Percentiles rank a stretch among this genome's conserved stretches.
These are phyloP conservation scores for Oryza meridionalis DNA, from an alignment of 176 grass and related monocot genomes.

Conservation along the genomic window DNA sequence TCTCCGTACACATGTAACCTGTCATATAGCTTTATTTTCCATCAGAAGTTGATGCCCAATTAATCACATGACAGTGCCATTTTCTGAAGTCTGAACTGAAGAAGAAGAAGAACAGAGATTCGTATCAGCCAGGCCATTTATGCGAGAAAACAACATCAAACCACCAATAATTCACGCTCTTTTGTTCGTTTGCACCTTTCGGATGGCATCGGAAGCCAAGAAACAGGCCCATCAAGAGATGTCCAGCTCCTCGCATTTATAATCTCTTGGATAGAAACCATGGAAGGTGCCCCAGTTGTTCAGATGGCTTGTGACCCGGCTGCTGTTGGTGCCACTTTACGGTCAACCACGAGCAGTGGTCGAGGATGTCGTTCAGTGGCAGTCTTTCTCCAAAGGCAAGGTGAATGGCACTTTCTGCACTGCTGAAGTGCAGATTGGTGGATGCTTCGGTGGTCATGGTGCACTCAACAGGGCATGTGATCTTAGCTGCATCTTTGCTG, in stretches of 20 bases:
- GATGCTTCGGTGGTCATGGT: neutral
- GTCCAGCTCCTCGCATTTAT: constrained; percentile 14
- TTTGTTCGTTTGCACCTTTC: constrained; percentile 1
- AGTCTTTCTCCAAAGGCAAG: constrained; percentile 32
- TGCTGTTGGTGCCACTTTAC: constrained; percentile 35
- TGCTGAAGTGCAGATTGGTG: neutral
- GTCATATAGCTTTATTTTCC: neutral
- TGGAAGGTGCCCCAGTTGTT: neutral
- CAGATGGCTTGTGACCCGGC: neutral
- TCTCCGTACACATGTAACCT: neutral
- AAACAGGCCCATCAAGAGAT: constrained; percentile 6
- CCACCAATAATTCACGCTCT: constrained; percentile 1
- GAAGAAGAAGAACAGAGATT: neutral
- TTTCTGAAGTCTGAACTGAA: neutral
- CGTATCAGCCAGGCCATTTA: neutral
- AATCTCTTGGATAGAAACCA: neutral
- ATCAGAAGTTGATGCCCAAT: neutral
- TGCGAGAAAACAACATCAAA: neutral
- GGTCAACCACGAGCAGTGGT: constrained; percentile 29
- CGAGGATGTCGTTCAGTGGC: neutral
- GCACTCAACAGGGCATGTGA: constrained; percentile 13
- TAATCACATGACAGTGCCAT: neutral
- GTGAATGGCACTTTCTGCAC: constrained; percentile 23
- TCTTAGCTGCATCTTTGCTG: neutral
- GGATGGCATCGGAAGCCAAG: constrained; percentile 9